Base-by-base conservation (phyloP, 2,329 filamentous ascomycete genomes). In the Claviceps maximensis region DNA sequence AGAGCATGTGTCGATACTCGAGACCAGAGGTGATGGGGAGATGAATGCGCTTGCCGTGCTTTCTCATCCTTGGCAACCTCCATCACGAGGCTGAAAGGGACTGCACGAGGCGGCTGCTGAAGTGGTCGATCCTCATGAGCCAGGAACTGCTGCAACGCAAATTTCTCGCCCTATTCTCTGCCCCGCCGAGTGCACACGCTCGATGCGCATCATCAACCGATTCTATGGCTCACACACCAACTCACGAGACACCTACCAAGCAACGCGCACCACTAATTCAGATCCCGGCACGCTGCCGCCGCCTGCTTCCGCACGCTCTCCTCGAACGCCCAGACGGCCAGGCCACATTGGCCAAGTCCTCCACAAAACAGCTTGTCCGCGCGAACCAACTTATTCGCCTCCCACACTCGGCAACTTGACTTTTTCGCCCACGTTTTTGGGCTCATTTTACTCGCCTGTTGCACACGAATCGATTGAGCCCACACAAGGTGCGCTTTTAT, bases 401-500 rank as follows among this genome's bases (percentile, higher is more conserved):
- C 48, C 29, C 27, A 29, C 36, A n/a, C n/a, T 19, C 33, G 23
- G 10, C 38, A 33, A 25, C 4, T 41, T 41, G 19, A 7, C 31
- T 33, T n/a, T 66, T 70, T 70, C 60, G 65, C 67, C 68, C 63
- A 69, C 72, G 68, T 86, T 77, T 74, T 81, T 82, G 75, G 79
- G 79, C 82, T 87, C 76, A 62, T 82, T 83, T 62, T 73, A 71
- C 69, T 80, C 81, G 70, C 66, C 67, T 44, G 49, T 53, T 50
- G 45, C 53, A 57, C 69, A 57, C 67, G 71, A 70, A 67, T 71
- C 69, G 46, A 63, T 52, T 33, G 49, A 31, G 42, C 36, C 23
- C 40, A 47, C 46, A 49, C 36, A 51, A 42, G 5, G 4, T 25
- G 17, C 13, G 8, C 45, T 48, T 29, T 33, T 4, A 5, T 17